These are phyloP conservation scores for Adenanthera pavonina DNA, from an alignment of 306 rosid genomes.

Conservation along the genomic window DNA sequence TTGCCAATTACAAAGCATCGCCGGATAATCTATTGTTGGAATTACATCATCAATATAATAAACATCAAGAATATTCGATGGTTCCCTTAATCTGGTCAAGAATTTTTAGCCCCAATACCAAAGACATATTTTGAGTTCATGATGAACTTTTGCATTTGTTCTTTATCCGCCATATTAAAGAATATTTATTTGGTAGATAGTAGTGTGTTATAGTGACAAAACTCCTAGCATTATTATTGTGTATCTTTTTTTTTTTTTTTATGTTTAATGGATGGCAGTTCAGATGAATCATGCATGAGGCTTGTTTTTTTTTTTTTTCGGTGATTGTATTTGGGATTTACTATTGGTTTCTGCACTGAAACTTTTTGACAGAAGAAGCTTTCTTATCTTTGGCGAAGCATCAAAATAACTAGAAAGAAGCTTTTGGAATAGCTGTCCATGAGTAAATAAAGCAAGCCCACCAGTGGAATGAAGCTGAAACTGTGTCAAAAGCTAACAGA, in stretches of 20 bases:
- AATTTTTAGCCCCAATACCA: neutral
- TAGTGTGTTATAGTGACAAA: conserved; percentile 7
- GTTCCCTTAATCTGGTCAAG: conserved; percentile 10
- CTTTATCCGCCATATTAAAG: neutral
- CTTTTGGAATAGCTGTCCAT: conserved; percentile 40
- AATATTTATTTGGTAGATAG: conserved; percentile 2
- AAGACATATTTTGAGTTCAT: neutral
- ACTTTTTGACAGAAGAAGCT: conserved; percentile 45
- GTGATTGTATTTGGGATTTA: conserved; percentile 27
- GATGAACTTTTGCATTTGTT: neutral
- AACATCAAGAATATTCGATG: conserved; percentile 7
- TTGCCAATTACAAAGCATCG: conserved; percentile 7
- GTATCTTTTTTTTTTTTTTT: neutral
- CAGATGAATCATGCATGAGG: neutral
- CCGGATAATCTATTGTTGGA: conserved; percentile 35
- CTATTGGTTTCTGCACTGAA: conserved; percentile 29
- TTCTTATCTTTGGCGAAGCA: conserved; percentile 47
- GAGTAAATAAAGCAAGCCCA: conserved; percentile 44
- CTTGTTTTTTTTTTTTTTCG: neutral
- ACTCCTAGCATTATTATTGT: conserved; percentile 2
- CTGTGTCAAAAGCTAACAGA: conserved; percentile 41
- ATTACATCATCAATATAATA: conserved; percentile 26
- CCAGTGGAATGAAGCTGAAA: conserved; percentile 37
- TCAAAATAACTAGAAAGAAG: conserved; percentile 37
- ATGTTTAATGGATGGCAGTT: neutral